Base-by-base conservation (phyloP, 1,284 basidiomycete genomes). In the Microbotryum saponariae region DNA sequence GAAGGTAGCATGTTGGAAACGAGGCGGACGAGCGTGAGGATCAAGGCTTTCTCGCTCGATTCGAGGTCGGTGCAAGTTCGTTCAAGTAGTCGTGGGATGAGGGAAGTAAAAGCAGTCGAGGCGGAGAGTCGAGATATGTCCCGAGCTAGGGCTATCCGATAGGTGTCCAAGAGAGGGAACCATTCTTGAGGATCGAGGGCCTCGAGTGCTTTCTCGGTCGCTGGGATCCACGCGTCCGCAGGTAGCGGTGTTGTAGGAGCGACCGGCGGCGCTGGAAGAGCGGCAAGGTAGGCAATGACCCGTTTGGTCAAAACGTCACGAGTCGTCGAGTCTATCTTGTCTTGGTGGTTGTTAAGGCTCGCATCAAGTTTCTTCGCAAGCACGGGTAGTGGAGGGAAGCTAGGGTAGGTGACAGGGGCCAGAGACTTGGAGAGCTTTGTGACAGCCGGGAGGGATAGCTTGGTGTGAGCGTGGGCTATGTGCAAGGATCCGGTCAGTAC, bases 121-220 rank as follows among this genome's bases (percentile, higher is more conserved):
- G 63, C 21, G 9, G 57, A 48, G 47, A 64, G 54, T 6, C 56
- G 46, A 3, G 51, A 33, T 18, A 56, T 8, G 45, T 70, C 63
- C 8, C 62, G 51, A 5, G 66, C 63, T 37, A 73, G 60, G 8
- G 65, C 69, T 50, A 70, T 61, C n/a, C 70, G 67, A 37, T 70
- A 52, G 37, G 71, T 62, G 54, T 74, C 73, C 49, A 74, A 29
- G 42, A 71, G 48, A 21, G 72, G 72, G 61, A 73, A 74, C 46
- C 60, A 66, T 16, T 65, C 29, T 6, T 51, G 23, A 2, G 61
- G 56, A 31, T 45, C 44, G 51, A 57, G 37, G 10, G 44, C 23
- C 2, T 54, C 47, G 14, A 69, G 54, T 14, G 60, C 62, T 10
- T 46, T 33, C 5, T 62, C 25, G 1, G 67, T 66, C 4, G 64